Percentiles rank a stretch among this genome's conserved stretches.
Evolutionary conservation across 2,329 filamentous ascomycete genomes (phyloP).

Genomic region (Colletotrichum caudatum): DNA sequence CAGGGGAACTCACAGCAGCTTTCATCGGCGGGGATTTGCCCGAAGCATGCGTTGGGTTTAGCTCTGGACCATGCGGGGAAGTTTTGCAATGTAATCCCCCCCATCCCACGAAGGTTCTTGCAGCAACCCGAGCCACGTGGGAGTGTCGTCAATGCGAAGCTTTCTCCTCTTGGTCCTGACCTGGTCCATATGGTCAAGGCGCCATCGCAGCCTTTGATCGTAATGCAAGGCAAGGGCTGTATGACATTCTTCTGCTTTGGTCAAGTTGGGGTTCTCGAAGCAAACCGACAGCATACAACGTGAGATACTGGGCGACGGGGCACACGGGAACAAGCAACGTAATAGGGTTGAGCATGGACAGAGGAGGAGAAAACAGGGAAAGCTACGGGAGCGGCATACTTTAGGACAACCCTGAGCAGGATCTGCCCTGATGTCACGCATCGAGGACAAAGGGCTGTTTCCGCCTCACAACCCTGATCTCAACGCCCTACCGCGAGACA

Average conservation of each 20-base stretch:
- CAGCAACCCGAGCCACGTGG: background rate
- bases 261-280: background rate
- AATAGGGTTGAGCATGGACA: background rate
- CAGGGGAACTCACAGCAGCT: background rate
- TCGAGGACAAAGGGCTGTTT: too few species aligned
- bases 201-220: background rate
- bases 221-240: too few species aligned
- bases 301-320: background rate
- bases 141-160: background rate
- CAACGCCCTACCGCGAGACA: too few species aligned
- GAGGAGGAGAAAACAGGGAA: background rate
- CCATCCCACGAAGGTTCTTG: background rate
- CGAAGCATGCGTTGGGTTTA: background rate
- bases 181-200: background rate
- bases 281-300: background rate
- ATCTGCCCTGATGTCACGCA: background rate
- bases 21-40: background rate
- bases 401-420: background rate
- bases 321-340: background rate
- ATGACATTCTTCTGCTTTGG: too few species aligned
- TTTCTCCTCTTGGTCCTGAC: background rate
- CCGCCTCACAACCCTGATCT: too few species aligned
- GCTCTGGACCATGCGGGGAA: background rate
- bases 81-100: too few species aligned
- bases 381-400: background rate